Evolutionary conservation across 2,329 filamentous ascomycete genomes (phyloP).

Genomic region (Cryphonectria japonica): DNA sequence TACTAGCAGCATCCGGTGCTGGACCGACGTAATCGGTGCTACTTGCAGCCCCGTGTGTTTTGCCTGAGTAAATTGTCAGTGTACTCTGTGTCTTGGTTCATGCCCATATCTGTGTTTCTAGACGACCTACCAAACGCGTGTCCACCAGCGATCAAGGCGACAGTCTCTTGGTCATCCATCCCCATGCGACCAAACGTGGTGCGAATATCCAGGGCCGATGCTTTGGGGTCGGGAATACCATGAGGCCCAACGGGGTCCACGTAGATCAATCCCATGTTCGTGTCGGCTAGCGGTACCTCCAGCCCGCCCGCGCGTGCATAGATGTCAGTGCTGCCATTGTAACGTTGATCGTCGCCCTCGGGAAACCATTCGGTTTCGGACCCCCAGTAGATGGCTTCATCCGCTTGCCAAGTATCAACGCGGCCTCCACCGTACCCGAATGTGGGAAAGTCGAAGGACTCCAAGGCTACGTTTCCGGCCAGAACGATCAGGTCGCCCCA

Average conservation of each 20-base stretch:
- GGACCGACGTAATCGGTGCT: slow-evolving; percentile 62
- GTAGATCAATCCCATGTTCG: slow-evolving; percentile 80
- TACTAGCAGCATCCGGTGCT: slow-evolving; percentile 64
- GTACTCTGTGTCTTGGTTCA: background rate
- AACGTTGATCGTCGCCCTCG: slow-evolving; percentile 69
- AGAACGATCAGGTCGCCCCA: slow-evolving; percentile 74
- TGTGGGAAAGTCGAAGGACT: slow-evolving; percentile 72
- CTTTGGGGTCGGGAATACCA: slow-evolving; percentile 69
- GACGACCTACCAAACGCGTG: slow-evolving; percentile 65
- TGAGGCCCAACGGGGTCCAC: slow-evolving; percentile 81
- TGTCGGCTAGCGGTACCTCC: slow-evolving; percentile 68
- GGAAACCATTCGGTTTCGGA: slow-evolving; percentile 70
- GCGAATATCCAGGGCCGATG: slow-evolving; percentile 73
- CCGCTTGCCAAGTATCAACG: slow-evolving; percentile 70
- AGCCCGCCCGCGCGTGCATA: slow-evolving; percentile 59
- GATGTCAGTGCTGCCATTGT: slow-evolving; percentile 52
- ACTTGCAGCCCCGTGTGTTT: slow-evolving; percentile 72
- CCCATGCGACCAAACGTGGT: slow-evolving; percentile 78
- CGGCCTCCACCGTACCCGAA: slow-evolving; percentile 73
- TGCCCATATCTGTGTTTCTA: background rate
- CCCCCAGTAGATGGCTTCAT: slow-evolving; percentile 76
- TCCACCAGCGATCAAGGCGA: slow-evolving; percentile 77
- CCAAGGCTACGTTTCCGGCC: slow-evolving; percentile 73
- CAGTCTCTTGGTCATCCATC: slow-evolving; percentile 83
- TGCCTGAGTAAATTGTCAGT: slow-evolving; percentile 38